Percentiles rank a stretch among this genome's conserved stretches.
Evolutionary conservation across 1,284 basidiomycete genomes (phyloP).

Genomic region (Rhodofomes roseus): DNA sequence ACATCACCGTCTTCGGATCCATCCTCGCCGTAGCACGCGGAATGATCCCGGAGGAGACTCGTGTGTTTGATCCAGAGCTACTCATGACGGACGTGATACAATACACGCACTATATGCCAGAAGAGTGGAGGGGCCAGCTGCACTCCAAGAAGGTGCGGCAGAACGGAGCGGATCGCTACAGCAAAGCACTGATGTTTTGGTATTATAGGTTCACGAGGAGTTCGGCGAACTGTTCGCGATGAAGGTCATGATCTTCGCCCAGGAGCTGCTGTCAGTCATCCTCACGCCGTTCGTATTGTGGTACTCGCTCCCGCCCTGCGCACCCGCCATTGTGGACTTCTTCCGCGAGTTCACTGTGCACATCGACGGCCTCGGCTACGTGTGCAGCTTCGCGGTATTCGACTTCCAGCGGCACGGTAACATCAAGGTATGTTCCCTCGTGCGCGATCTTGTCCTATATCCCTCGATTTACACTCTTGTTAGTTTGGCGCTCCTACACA

Average conservation of each 20-base stretch:
- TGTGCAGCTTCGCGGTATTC: conserved; percentile 98
- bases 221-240: conserved; percentile 89
- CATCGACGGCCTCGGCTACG: conserved; percentile 93
- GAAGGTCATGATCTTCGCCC: conserved; percentile 83
- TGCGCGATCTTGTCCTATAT: not conserved
- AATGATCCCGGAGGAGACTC: conserved; percentile 94
- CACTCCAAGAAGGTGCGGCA: conserved; percentile 78
- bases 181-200: conserved; percentile 4
- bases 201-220: conserved; percentile 73
- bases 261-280: conserved; percentile 88
- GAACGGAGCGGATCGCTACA: not conserved
- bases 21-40: conserved; percentile 87
- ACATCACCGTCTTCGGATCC: conserved; percentile 84
- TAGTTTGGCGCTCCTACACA: conserved; percentile 77
- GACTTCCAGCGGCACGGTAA: conserved; percentile 93
- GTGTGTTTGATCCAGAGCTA: conserved; percentile 90
- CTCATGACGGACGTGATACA: conserved; percentile 89
- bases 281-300: conserved; percentile 93
- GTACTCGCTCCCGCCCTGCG: conserved; percentile 86
- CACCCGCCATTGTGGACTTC: conserved; percentile 90
- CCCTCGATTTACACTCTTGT: not conserved
- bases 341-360: conserved; percentile 97
- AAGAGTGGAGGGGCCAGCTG: conserved; percentile 84
- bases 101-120: conserved; percentile 94
- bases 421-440: conserved; percentile 54